Base-by-base conservation (phyloP, 2,329 filamentous ascomycete species). In the Aspergillus pseudoglaucus region DNA sequence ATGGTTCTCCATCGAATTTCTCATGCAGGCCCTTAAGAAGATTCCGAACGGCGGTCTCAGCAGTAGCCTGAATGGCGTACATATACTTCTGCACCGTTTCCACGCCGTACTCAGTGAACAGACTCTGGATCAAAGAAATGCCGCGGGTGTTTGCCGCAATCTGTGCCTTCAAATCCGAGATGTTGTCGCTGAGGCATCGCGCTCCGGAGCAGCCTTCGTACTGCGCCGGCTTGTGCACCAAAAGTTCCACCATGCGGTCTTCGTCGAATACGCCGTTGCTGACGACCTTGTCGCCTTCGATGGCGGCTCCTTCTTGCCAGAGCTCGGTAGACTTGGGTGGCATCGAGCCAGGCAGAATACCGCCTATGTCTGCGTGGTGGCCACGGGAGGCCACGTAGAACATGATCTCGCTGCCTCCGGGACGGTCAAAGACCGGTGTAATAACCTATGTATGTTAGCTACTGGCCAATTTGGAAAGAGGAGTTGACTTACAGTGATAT, bases 141-240 rank as follows among this genome's bases (percentile, higher is more conserved):
- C 89, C 89, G 57, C 90, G 90, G 58, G 89, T 85, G 60, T 95
- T 94, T 10, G 88, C 88, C 0, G 89, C 88, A 10, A 93, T 84
- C 63, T 94, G 88, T 0, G 89, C 89, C 65, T 90, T 90, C 37
- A 95, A 75, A 62, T 94, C 89, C 45, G 88, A 90, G 54, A 94
- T 75, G 62, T 94, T 94, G 65, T 95, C 89, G 8, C 80, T 82
- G 1, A 94, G 74, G 61, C 87, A 89, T 39, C 88, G 75, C 0
- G 88, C 90, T 2, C 88, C 88, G 46, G 80, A 84, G 69, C 87
- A 93, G 1, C 86, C 88, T 0, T 83, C 81, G 55, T 87, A 83
- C 57, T 84, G 75, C 0, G 86, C 85, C 0, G 89, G 88, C 53
- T 90, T 85, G 12, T 82, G 75, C 46, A 87, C 81, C 4, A 94